phyloP scores from a whole-genome alignment of 108 stramenopile species.

The Chaetoceros tenuissimus region DNA sequence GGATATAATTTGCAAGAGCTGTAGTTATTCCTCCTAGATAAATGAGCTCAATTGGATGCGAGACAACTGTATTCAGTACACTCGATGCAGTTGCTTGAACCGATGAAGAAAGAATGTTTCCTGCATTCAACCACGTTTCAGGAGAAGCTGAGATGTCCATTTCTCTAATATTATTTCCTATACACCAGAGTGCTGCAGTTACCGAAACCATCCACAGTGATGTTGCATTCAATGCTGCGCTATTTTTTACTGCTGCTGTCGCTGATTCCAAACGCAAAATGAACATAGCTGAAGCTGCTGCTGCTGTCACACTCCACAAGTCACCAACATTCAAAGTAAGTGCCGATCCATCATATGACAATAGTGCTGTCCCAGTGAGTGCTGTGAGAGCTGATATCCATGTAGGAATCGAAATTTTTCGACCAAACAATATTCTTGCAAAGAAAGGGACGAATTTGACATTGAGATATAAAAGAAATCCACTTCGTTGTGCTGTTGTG shows the following conservation, averaged over 20 bases:
- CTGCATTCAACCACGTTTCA: neutral
- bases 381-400: constrained; percentile 72
- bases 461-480: constrained; percentile 81
- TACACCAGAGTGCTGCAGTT: constrained; percentile 42
- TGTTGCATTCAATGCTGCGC: constrained; percentile 63
- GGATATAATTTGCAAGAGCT: constrained; percentile 66
- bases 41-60: constrained; percentile 49
- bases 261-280: constrained; percentile 74
- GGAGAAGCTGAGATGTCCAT: neutral
- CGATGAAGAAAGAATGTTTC: constrained; percentile 3
- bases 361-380: constrained; percentile 64
- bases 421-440: constrained; percentile 47
- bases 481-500: constrained; percentile 77
- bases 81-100: constrained; percentile 11
- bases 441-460: constrained; percentile 87
- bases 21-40: constrained; percentile 71
- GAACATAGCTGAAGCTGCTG: constrained; percentile 80
- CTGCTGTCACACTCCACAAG: constrained; percentile 74
- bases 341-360: constrained; percentile 45
- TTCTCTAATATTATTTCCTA: constrained; percentile 3
- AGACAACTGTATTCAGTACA: constrained; percentile 8
- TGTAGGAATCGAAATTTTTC: constrained; percentile 37
- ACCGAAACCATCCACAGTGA: constrained; percentile 53
- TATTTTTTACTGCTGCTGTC: constrained; percentile 32
- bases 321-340: constrained; percentile 51